A percentile compares a stretch with the other conserved stretches of the same genome.
Conservation (phyloP, 2,329 filamentous ascomycete species). For the Pochonia chlamydosporia region DNA sequence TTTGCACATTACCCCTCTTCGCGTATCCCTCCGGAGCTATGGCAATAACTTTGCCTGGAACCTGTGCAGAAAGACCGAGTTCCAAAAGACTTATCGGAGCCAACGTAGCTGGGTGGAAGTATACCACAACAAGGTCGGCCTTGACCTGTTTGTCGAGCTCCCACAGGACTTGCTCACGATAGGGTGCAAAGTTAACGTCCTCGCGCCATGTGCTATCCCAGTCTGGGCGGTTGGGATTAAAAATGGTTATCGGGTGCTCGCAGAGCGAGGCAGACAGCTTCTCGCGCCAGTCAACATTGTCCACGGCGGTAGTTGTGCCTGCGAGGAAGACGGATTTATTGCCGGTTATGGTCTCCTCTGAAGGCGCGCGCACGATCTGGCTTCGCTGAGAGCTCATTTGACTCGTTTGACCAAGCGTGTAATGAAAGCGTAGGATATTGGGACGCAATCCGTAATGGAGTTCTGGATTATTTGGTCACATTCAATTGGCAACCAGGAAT, state of each 20-base stretch:
- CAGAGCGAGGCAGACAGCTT: constrained; percentile 1
- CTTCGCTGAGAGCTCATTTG: not conserved
- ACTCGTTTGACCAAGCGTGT: not conserved
- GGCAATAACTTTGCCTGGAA: constrained; percentile 34
- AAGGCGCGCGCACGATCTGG: constrained; percentile 3
- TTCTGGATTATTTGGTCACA: too few relatives aligned
- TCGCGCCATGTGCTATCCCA: constrained; percentile 36
- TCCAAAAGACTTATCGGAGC: constrained; percentile 56
- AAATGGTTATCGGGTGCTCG: not conserved
- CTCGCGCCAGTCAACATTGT: constrained; percentile 24
- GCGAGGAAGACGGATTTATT: constrained; percentile 48
- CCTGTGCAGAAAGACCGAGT: constrained; percentile 47
- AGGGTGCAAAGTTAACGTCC: constrained; percentile 38
- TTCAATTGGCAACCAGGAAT: too few relatives aligned
- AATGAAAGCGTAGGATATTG: too few relatives aligned
- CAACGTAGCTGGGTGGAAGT: constrained; percentile 45
- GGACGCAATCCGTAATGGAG: too few relatives aligned
- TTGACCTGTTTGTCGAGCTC: constrained; percentile 51
- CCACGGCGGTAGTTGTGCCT: constrained; percentile 43
- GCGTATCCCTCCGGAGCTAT: constrained; percentile 50
- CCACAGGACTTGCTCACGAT: constrained; percentile 52
- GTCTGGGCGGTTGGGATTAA: constrained; percentile 2
- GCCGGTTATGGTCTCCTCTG: constrained; percentile 7
- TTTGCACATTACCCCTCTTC: constrained; percentile 56
- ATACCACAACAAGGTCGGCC: constrained; percentile 50